Conservation (phyloP, 2,329 filamentous ascomycete species). For the Didymella exigua region DNA sequence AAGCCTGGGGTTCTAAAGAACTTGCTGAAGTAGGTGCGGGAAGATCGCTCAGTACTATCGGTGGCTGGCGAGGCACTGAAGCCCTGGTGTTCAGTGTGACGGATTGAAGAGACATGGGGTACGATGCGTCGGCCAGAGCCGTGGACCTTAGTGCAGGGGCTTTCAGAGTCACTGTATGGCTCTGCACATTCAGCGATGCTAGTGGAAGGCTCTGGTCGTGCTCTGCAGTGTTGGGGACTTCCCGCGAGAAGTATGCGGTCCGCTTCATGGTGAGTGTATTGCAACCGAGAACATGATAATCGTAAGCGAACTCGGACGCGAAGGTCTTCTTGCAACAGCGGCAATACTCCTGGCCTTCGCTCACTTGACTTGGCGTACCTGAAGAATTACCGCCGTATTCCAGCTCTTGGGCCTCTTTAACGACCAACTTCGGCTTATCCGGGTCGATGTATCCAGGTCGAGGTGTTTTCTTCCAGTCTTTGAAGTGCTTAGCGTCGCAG, state of each 20-base stretch:
- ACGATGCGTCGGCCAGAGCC: neutral
- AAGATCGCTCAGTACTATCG: neutral
- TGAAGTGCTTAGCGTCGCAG: conserved; percentile 18
- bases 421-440: conserved; percentile 16
- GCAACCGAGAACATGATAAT: conserved; percentile 35
- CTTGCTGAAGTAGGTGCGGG: neutral
- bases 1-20: neutral
- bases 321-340: conserved; percentile 30
- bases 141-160: neutral
- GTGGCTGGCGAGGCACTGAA: neutral
- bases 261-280: neutral
- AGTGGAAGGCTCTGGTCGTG: neutral
- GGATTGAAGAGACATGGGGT: neutral
- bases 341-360: conserved; percentile 18
- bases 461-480: conserved; percentile 5
- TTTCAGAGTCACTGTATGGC: neutral
- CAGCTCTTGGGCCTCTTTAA: neutral
- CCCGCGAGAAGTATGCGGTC: neutral
- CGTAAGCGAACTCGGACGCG: conserved; percentile 17
- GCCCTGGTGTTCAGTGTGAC: neutral
- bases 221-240: neutral
- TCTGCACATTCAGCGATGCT: neutral
- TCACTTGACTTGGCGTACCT: conserved; percentile 12
- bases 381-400: conserved; percentile 13
- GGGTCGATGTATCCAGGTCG: conserved; percentile 14